Base-by-base conservation (phyloP, 2,329 filamentous ascomycete species). In the Sporothrix inflata region DNA sequence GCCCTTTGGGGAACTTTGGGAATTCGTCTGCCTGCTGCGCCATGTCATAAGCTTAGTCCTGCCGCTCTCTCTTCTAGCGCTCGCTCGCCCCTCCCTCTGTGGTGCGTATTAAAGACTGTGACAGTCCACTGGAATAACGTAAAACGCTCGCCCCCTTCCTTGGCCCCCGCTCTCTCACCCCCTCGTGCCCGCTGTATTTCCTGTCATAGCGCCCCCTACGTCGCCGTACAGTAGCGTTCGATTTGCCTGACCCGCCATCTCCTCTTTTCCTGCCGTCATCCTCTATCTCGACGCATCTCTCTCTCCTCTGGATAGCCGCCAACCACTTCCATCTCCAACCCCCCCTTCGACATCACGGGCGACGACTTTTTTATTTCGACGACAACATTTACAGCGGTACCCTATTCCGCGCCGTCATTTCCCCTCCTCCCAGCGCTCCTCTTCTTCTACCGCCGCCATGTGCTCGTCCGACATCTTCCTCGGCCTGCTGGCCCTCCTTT, bases 381-480 rank as follows among this genome's bases (percentile, higher is more conserved):
- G 42, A 49, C 63, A 49, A 34, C 63, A 21, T 11, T n/a, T 24
- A n/a, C 42, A 27, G 63, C 63, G 40, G 45, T 14, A 49, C 8
- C 12, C 63, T 12, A 42, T 7, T 34, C 21, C 42, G 45, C 63
- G 14, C 14, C 21, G 27, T 9, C 19, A 19, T 24, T 19, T 21
- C n/a, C 34, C 16, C n/a, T 34, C 34, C 45, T 66, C 16, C 47
- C 9, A 55, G 6, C 30, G 30, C 30, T 6, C 63, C 24, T 40
- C 47, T 19, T 24, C 66, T 4, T 34, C 55, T 2, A 27, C 45
- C 4, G 8, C 38, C 27, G 40, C 49, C 73, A 79, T 90, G 88
- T 90, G 88, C 80, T 83, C 85, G 71, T 78, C 85, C 69, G 89
- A 91, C 79, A 81, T 89, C 77, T 90, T 91, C 79, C 87, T 91